Evolutionary conservation across 371 early-diverging fungal genomes (phyloP), one percentile per base, ranked within the genome.

Genomic region (Lichtheimia ramosa): DNA sequence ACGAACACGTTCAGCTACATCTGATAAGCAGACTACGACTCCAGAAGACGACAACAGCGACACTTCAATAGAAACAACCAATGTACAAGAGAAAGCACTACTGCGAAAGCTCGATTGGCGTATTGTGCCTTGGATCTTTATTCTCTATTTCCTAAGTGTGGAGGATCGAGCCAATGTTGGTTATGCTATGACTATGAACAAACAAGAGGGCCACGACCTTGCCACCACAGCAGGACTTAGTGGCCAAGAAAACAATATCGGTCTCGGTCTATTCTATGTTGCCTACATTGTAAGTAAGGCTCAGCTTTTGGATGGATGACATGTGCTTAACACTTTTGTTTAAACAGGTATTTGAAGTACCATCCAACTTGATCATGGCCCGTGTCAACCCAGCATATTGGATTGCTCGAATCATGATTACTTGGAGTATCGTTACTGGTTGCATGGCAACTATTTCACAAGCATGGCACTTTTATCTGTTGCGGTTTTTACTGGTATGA

Each of bases 161-260:
- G 74, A 75, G 50, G 81, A 81, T 70, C 71, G 81, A 12, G 69
- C 70, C 8, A 81, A 81, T 67, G 81, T 81, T 5, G 81, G 81
- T 2, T 81, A 62, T 61, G 75, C 81, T 41, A 74, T 79, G 73
- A 79, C 79, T 2, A 79, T 79, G 79, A 79, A 79, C 55, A 67
- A 70, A 57, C 64, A 70, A 42, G 61, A 61, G 34, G 68, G 69
- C 0, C 79, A 79, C 43, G 73, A 76, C 8, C 43, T 79, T n/a
- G 70, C 70, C 20, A 65, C 74, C 13, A 72, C 74, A 18, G 69
- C 74, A 6, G 66, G 63, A 1, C 59, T 79, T 8, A 54, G 74
- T 13, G 59, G 65, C 0, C 65, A 66, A 28, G 67, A 79, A 56
- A 79, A 75, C 40, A 79, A 75, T 50, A 72, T 79, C 58, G 79